Evolutionary conservation across 1,284 basidiomycete genomes (phyloP).

Genomic region (Coniferiporia weirii): DNA sequence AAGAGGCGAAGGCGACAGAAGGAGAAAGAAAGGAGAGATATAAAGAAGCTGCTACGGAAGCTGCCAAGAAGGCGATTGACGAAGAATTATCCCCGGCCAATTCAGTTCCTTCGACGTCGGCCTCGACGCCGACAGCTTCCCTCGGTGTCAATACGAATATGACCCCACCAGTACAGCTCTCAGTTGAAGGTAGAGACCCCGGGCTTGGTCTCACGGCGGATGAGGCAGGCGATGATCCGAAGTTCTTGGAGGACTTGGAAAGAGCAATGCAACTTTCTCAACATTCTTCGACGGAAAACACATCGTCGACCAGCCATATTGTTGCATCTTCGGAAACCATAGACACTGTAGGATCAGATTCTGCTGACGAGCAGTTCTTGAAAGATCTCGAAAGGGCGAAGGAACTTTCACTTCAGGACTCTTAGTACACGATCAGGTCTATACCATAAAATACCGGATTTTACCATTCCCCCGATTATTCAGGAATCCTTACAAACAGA

Average conservation of each 20-base stretch:
- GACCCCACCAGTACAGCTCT: not conserved
- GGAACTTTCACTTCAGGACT: not conserved
- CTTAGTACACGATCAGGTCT: not conserved
- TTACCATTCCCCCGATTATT: not conserved
- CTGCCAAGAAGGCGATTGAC: constrained; percentile 17
- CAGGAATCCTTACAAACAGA: not conserved
- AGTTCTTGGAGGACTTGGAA: constrained; percentile 32
- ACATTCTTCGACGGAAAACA: not conserved
- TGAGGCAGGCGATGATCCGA: constrained; percentile 24
- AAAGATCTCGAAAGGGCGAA: not conserved
- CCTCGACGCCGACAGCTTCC: not conserved
- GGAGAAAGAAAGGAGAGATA: constrained; percentile 29
- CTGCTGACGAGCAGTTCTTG: not conserved
- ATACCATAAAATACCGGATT: not conserved
- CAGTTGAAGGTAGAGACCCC: not conserved
- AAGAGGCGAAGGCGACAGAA: constrained; percentile 30
- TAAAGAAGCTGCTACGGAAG: constrained; percentile 27
- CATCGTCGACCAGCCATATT: not conserved
- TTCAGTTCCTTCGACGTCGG: not conserved
- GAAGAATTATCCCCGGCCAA: not conserved
- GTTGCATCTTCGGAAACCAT: not conserved
- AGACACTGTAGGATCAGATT: not conserved
- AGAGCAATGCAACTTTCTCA: constrained; percentile 34
- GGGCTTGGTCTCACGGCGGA: not conserved
- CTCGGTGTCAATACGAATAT: not conserved